A percentile compares a stretch with the other conserved stretches of the same genome.
Conservation (phyloP, 1,284 basidiomycete species). For the Grifola frondosa region DNA sequence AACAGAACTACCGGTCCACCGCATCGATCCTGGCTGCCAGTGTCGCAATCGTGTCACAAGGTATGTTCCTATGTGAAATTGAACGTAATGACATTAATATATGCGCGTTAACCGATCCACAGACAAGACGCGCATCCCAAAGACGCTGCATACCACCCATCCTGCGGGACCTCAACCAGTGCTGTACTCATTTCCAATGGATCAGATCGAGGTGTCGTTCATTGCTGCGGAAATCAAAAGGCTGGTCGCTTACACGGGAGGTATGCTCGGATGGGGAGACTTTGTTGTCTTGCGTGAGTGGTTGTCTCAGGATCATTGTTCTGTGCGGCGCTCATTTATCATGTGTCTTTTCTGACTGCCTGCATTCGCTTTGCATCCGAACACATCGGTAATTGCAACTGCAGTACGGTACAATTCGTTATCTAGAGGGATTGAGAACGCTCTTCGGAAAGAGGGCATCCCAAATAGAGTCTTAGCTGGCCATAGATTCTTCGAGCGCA, state of each 20-base stretch:
- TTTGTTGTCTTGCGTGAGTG: constrained; percentile 77
- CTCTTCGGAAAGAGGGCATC: constrained; percentile 76
- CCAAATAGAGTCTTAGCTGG: constrained; percentile 80
- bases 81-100: not conserved
- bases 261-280: constrained; percentile 71
- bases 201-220: constrained; percentile 65
- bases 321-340: not conserved
- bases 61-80: constrained; percentile 37
- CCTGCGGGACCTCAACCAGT: constrained; percentile 61
- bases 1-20: constrained; percentile 89
- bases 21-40: constrained; percentile 76
- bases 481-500: constrained; percentile 85
- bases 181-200: constrained; percentile 45
- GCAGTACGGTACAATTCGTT: constrained; percentile 83
- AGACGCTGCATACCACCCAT: constrained; percentile 76
- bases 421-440: constrained; percentile 76
- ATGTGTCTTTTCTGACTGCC: not conserved
- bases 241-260: constrained; percentile 72
- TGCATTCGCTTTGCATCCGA: constrained; percentile 1
- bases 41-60: constrained; percentile 81
- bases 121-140: constrained; percentile 76
- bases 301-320: not conserved
- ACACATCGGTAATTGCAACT: not conserved
- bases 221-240: constrained; percentile 84
- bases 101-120: not conserved